Evolutionary conservation across 768 basidiomycete genomes (phyloP).

Genomic region (Auricularia sp.): DNA sequence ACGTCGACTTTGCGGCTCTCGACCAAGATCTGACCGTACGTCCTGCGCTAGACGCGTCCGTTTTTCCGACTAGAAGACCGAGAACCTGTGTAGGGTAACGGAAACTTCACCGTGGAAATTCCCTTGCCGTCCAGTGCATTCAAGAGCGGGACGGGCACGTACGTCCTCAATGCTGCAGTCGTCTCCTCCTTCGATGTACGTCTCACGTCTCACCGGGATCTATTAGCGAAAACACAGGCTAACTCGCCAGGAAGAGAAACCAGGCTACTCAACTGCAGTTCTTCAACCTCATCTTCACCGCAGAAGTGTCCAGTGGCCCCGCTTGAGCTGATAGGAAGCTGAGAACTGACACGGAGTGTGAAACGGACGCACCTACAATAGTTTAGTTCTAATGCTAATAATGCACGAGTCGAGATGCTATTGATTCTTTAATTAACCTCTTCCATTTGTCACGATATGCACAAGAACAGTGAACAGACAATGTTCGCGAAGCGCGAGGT

Average conservation of each 20-base stretch:
- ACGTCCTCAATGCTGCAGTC: not conserved
- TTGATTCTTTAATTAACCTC: too few relatives aligned
- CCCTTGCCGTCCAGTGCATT: not conserved
- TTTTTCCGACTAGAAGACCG: not conserved
- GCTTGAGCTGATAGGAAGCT: too few relatives aligned
- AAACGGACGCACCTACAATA: too few relatives aligned
- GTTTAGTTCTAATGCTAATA: too few relatives aligned
- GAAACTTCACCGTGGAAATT: not conserved
- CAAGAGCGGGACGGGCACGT: not conserved
- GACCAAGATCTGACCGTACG: not conserved
- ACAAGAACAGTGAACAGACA: too few relatives aligned
- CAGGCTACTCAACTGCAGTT: not conserved
- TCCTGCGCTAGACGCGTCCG: not conserved
- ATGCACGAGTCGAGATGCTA: too few relatives aligned
- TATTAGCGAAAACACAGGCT: not conserved
- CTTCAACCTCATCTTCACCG: not conserved
- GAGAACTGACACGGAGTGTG: too few relatives aligned
- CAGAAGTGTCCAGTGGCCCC: not conserved
- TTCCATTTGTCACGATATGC: too few relatives aligned
- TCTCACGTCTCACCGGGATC: not conserved
- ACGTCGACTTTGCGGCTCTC: not conserved
- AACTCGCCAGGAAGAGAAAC: not conserved
- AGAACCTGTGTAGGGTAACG: not conserved
- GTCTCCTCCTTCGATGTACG: not conserved
- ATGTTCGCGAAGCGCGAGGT: too few relatives aligned